A percentile compares a stretch with the other conserved stretches of the same genome.
Conservation (phyloP, 2,329 filamentous ascomycete genomes). For the Penicillium brevicompactum region DNA sequence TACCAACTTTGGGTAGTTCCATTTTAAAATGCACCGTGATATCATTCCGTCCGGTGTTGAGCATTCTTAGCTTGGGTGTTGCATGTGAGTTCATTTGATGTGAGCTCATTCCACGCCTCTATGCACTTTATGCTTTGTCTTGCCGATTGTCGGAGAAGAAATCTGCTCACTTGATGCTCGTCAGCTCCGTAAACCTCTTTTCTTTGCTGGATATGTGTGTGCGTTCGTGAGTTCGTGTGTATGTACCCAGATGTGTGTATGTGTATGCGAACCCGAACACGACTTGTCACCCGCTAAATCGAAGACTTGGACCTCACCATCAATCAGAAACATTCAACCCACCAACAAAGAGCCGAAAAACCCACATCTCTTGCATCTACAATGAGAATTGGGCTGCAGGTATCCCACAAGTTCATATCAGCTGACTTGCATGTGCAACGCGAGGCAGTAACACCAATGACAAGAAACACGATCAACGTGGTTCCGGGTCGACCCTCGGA, state of each 20-base stretch:
- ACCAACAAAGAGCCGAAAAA: neutral
- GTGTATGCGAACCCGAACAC: too few relatives aligned
- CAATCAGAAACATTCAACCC: neutral
- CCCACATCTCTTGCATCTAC: conserved; percentile 1
- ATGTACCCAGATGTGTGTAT: too few relatives aligned
- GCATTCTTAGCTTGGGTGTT: neutral
- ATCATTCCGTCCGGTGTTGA: conserved; percentile 8
- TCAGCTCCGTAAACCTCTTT: too few relatives aligned
- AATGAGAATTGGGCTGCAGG: conserved; percentile 21
- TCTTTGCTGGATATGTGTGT: too few relatives aligned
- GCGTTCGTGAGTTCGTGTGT: too few relatives aligned
- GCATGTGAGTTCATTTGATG: neutral
- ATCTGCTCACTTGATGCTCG: too few relatives aligned
- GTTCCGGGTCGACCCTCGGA: conserved; percentile 2
- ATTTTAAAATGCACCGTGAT: conserved; percentile 21
- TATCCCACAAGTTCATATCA: conserved; percentile 17
- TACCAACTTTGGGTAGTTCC: conserved; percentile 10
- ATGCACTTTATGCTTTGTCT: neutral
- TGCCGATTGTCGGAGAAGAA: neutral
- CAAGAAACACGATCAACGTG: conserved; percentile 1
- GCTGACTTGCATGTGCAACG: conserved; percentile 18
- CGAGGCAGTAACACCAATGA: conserved; percentile 4
- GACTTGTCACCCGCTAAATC: too few relatives aligned
- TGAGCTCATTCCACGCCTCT: neutral
- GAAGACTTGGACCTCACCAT: neutral